Base-by-base conservation (phyloP, 148 eudicot genomes). In the Spergularia bocconei region DNA sequence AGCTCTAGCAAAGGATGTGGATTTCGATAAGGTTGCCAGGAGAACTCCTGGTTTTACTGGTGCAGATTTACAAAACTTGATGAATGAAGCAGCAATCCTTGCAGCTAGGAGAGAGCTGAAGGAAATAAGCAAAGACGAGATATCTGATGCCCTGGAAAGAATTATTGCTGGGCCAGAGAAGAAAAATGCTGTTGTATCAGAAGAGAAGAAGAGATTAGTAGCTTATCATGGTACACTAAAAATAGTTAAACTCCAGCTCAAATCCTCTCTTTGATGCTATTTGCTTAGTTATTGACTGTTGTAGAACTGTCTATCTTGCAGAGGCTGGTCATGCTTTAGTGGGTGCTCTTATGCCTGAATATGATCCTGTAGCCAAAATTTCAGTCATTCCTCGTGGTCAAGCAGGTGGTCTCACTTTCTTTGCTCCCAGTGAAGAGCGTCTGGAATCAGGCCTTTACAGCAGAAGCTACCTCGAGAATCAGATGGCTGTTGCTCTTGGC, bases 121-220 rank as follows among this genome's bases (percentile, higher is more conserved):
- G 88, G 98, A 96, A 78, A 96, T 96, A 53, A 96, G 99, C 92
- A 96, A 96, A 79, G 99, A 96, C 51, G 99, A 96, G 87, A 96
- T 96, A 71, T 81, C 96, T 7, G 99, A 96, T 84, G 99, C 99
- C 57, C 78, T 96, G 11, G 99, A 96, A 86, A 90, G 99, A 73
- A 96, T 96, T 47, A 96, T 96, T 79, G 99, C 99, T 25, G 99
- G 99, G 58, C 99, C 99, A n/a, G 99, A 96, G 85, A 96, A 96
- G 97, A 96, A 96, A 82, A 96, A 96, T 67, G 99, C 98, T 23
- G 99, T 96, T 77, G 99, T 96, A 29, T 92, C 99, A 33, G 99
- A 96, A 0, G 99, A 92, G 85, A 96, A 96, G 93, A 96, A 96
- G 86, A 88, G 80, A 83, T 81, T 96, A 53, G 99, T 96, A 8